Evolutionary conservation across 2,329 filamentous ascomycete species (phyloP).

Genomic region (Trichoderma koningii): DNA sequence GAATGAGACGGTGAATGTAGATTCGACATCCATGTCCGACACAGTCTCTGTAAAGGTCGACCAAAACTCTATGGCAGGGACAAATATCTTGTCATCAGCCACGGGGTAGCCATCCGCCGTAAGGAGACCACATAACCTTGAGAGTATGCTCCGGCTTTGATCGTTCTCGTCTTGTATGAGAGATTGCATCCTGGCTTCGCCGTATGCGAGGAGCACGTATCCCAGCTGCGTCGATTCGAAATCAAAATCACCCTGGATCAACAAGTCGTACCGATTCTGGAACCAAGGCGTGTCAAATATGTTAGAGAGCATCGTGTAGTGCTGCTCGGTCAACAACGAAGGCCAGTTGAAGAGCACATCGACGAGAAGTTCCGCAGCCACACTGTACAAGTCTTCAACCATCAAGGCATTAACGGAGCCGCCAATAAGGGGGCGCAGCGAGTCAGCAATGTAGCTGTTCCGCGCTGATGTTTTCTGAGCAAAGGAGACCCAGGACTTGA

Average conservation of each 20-base stretch:
- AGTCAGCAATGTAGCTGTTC: conserved; percentile 57
- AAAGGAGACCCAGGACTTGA: conserved; percentile 72
- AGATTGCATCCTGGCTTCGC: conserved; percentile 63
- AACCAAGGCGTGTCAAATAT: conserved; percentile 65
- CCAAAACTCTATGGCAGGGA: conserved; percentile 79
- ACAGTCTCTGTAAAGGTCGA: conserved; percentile 71
- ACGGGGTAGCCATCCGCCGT: conserved; percentile 66
- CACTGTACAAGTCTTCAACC: conserved; percentile 59
- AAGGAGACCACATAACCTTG: conserved; percentile 65
- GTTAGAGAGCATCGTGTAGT: conserved; percentile 59
- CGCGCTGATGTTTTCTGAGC: conserved; percentile 64
- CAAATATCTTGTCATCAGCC: conserved; percentile 73
- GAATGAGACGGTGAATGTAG: conserved; percentile 56
- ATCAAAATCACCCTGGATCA: conserved; percentile 62
- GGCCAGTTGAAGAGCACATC: conserved; percentile 68
- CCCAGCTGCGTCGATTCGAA: conserved; percentile 68
- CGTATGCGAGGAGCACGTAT: conserved; percentile 67
- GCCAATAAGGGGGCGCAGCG: conserved; percentile 61
- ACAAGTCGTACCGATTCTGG: conserved; percentile 53
- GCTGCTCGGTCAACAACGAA: conserved; percentile 59
- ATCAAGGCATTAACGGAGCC: conserved; percentile 63
- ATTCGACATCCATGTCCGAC: conserved; percentile 57
- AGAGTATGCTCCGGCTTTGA: conserved; percentile 57
- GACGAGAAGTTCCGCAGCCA: conserved; percentile 63
- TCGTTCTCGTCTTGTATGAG: conserved; percentile 56